Conservation (phyloP, 257 asterid genomes). For the Plantago ovata region DNA sequence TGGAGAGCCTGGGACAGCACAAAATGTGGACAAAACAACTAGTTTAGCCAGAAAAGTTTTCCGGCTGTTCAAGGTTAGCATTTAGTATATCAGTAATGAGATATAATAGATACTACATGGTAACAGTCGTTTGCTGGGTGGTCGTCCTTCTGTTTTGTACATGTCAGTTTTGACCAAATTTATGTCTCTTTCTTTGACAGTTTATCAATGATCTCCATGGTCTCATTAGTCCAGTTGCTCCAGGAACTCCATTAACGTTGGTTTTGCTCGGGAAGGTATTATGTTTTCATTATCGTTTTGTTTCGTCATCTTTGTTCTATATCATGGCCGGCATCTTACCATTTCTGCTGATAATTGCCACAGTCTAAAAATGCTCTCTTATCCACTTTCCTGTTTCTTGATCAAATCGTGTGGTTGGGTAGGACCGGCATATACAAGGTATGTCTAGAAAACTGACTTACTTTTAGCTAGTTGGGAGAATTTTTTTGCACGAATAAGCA, state of each 20-base stretch:
- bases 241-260: slow-evolving; percentile 87
- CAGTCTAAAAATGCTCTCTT: slow-evolving; percentile 96
- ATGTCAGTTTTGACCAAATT: background rate
- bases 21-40: slow-evolving; percentile 91
- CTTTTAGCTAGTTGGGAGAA: background rate
- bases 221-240: slow-evolving; percentile 84
- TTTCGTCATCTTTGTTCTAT: background rate
- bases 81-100: background rate
- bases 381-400: slow-evolving; percentile 93
- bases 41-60: slow-evolving; percentile 95
- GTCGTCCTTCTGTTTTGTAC: no score
- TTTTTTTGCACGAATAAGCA: slow-evolving; percentile 6
- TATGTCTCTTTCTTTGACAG: slow-evolving; percentile 36
- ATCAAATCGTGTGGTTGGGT: slow-evolving; percentile 94
- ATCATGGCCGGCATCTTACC: slow-evolving; percentile 18
- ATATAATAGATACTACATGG: no score
- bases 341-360: slow-evolving; percentile 18
- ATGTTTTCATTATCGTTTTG: background rate
- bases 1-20: slow-evolving; percentile 95
- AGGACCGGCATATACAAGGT: slow-evolving; percentile 96
- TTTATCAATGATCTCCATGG: slow-evolving; percentile 85
- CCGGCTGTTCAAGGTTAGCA: slow-evolving; percentile 80
- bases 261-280: slow-evolving; percentile 89
- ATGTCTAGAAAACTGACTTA: background rate
- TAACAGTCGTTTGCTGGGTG: no score